Percentiles rank a stretch among this genome's conserved stretches.
phyloP scores from a whole-genome alignment of 306 rosid genomes.

The Cucurbita maxima region DNA sequence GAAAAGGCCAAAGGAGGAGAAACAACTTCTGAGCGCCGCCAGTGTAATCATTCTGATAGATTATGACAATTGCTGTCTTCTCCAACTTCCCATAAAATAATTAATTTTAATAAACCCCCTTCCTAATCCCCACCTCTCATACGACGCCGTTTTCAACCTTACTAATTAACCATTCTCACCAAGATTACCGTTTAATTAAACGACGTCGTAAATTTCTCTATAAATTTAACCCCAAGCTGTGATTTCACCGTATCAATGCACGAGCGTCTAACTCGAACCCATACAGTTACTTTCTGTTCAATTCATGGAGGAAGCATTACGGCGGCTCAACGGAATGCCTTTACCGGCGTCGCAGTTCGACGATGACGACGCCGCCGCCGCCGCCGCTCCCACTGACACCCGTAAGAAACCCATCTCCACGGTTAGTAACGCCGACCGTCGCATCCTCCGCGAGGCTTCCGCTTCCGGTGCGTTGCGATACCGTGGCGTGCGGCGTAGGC shows the following conservation, averaged over 20 bases:
- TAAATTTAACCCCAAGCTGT: not conserved
- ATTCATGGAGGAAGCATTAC: not conserved
- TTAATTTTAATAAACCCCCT: not conserved
- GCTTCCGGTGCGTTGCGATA: conserved; percentile 25
- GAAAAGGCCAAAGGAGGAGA: conserved; percentile 33
- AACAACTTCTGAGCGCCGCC: conserved; percentile 87
- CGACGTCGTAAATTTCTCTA: not conserved
- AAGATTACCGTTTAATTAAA: no score
- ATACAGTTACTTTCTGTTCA: no score
- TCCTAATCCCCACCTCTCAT: not conserved
- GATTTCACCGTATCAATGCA: not conserved
- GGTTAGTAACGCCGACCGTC: conserved; percentile 15
- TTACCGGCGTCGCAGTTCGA: not conserved
- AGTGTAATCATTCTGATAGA: conserved; percentile 60
- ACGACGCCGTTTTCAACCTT: not conserved
- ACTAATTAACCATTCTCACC: not conserved
- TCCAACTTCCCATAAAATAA: conserved; percentile 26
- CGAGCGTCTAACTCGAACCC: not conserved
- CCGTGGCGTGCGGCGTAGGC: conserved; percentile 92
- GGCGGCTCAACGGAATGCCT: not conserved
- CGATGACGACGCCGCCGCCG: not conserved
- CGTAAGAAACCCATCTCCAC: not conserved
- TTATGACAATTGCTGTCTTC: conserved; percentile 4
- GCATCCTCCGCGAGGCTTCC: conserved; percentile 19
- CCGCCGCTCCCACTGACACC: not conserved